Conservation (phyloP, 2,329 filamentous ascomycete genomes). For the Aaosphaeria arxii region DNA sequence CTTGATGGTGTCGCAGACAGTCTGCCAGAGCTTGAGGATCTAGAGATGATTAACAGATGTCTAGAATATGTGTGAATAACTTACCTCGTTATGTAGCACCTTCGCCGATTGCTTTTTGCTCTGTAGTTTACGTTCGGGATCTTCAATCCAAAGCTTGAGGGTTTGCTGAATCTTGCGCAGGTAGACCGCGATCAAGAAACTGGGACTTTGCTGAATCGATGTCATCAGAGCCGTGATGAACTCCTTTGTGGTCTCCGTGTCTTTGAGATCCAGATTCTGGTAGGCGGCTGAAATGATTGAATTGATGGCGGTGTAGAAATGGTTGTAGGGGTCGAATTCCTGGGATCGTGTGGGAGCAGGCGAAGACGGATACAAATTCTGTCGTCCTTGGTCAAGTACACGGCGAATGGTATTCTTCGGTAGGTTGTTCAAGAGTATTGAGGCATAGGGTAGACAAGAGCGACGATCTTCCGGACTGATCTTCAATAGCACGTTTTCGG, state of each 20-base stretch:
- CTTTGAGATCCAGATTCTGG: conserved; percentile 34
- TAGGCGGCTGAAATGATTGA: conserved; percentile 57
- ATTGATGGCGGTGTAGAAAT: conserved; percentile 61
- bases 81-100: conserved; percentile 22
- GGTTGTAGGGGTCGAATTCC: conserved; percentile 59
- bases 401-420: conserved; percentile 43
- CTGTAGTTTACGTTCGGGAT: conserved; percentile 41
- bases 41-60: conserved; percentile 16
- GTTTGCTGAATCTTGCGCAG: conserved; percentile 62
- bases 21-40: conserved; percentile 40
- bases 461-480: conserved; percentile 15
- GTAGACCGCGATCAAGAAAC: conserved; percentile 52
- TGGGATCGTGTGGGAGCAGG: conserved; percentile 29
- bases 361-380: conserved; percentile 63
- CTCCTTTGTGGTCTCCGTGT: conserved; percentile 38
- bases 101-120: conserved; percentile 16
- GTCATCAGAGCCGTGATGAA: conserved; percentile 55
- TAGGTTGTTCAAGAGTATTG: conserved; percentile 34
- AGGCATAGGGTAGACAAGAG: conserved; percentile 24
- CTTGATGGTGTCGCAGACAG: conserved; percentile 54
- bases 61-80: conserved; percentile 5
- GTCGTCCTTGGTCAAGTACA: conserved; percentile 60
- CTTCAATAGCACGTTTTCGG: conserved; percentile 40
- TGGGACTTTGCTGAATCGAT: conserved; percentile 38
- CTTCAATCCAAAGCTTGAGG: conserved; percentile 62